phyloP scores from a whole-genome alignment of 2,329 filamentous ascomycete species.

The Cladophialophora carrionii region DNA sequence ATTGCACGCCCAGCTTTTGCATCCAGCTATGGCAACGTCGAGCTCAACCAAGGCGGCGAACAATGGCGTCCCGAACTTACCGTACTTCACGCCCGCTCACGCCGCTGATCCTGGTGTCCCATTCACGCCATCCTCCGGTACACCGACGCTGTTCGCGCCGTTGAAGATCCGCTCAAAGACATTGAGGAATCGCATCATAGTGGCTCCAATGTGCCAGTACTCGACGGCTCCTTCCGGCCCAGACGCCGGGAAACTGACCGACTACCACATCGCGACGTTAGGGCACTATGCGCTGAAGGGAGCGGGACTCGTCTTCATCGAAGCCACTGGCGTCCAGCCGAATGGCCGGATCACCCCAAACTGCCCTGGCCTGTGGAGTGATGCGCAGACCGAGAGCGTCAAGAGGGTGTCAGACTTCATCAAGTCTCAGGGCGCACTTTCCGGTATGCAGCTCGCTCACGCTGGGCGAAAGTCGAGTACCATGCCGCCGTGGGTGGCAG shows the following conservation, averaged over 20 bases:
- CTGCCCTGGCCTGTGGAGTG: conserved; percentile 43
- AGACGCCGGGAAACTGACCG: conserved; percentile 49
- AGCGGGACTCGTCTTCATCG: conserved; percentile 57
- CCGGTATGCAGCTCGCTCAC: conserved; percentile 80
- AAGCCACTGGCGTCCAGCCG: conserved; percentile 74
- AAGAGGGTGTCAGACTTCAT: conserved; percentile 74
- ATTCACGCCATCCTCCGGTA: conserved; percentile 21
- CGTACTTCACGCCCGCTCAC: conserved; percentile 38
- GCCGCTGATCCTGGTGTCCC: conserved; percentile 28
- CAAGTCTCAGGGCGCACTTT: conserved; percentile 75
- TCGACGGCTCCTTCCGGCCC: conserved; percentile 40
- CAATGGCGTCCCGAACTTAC: conserved; percentile 32
- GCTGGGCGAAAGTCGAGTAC: conserved; percentile 69
- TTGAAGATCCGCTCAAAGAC: conserved; percentile 58
- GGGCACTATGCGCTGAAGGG: conserved; percentile 40
- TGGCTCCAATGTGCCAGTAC: conserved; percentile 63
- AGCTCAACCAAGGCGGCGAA: conserved; percentile 23
- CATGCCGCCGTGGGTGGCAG: conserved; percentile 55
- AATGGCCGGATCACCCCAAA: conserved; percentile 74
- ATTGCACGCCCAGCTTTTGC: background rate
- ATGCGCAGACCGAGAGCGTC: conserved; percentile 43
- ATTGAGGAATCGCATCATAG: conserved; percentile 60
- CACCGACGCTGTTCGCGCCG: conserved; percentile 45
- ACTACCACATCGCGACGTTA: conserved; percentile 51
- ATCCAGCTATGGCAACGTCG: conserved; percentile 18